Percentiles rank a stretch among this genome's conserved stretches.
Conservation (phyloP, 139 green algal genomes). For the Eudorina sp. region DNA sequence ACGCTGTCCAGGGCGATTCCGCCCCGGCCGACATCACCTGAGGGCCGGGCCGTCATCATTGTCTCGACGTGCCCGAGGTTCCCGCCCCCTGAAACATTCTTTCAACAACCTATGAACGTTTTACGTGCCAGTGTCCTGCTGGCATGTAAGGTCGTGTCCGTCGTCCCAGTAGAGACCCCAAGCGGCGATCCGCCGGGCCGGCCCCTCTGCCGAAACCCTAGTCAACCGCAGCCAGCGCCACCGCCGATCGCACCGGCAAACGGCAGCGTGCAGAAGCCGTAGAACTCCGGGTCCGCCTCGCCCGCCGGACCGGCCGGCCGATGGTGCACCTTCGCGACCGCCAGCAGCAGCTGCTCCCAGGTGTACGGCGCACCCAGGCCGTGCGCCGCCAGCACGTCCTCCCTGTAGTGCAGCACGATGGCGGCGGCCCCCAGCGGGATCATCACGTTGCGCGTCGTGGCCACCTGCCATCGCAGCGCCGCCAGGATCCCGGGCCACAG, state of each 20-base stretch:
- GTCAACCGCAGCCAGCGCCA: not conserved
- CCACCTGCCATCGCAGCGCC: not conserved
- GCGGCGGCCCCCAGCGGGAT: conserved; percentile 9
- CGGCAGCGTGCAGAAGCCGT: conserved; percentile 36
- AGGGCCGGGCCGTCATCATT: too few relatives aligned
- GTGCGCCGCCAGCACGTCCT: conserved; percentile 22
- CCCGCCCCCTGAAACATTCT: too few relatives aligned
- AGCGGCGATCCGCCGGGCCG: too few relatives aligned
- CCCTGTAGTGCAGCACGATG: conserved; percentile 34
- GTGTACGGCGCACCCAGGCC: conserved; percentile 16
- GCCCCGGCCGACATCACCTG: too few relatives aligned
- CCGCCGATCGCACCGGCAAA: not conserved
- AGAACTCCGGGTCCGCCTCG: not conserved
- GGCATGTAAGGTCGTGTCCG: too few relatives aligned
- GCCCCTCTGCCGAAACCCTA: too few relatives aligned
- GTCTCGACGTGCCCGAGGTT: too few relatives aligned
- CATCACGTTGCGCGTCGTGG: not conserved
- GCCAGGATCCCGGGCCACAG: conserved; percentile 14
- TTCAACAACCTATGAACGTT: too few relatives aligned
- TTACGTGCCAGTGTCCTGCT: too few relatives aligned
- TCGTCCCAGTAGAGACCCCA: too few relatives aligned
- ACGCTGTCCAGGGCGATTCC: too few relatives aligned
- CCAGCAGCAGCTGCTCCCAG: conserved; percentile 28
- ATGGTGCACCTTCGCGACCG: not conserved
- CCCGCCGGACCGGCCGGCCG: not conserved